phyloP scores from a whole-genome alignment of 768 basidiomycete genomes.

The Tulasnella sp. region DNA sequence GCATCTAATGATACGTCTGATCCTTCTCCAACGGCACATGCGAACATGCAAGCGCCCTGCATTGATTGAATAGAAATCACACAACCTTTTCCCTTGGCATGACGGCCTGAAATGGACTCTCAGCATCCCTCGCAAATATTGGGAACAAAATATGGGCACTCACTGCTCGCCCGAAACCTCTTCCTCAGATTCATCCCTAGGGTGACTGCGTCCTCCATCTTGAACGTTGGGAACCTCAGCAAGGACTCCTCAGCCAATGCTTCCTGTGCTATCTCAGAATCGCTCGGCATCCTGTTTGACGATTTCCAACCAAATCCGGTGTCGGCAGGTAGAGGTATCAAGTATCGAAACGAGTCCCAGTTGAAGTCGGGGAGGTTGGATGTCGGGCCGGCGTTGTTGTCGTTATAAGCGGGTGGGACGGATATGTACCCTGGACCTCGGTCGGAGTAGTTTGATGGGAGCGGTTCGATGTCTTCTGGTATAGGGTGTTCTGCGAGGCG shows the following conservation, averaged over 20 bases:
- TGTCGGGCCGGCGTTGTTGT: neutral
- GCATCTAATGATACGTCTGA: conserved; percentile 57
- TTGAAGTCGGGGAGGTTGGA: conserved; percentile 8
- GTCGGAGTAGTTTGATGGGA: neutral
- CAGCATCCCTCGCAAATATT: neutral
- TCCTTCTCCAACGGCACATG: conserved; percentile 70
- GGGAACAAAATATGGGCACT: conserved; percentile 29
- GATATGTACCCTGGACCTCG: neutral
- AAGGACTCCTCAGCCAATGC: conserved; percentile 57
- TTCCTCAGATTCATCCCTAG: conserved; percentile 48
- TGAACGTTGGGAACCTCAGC: conserved; percentile 65
- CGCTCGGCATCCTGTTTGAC: conserved; percentile 13
- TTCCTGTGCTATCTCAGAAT: conserved; percentile 25
- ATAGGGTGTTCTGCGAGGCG: too few relatives aligned
- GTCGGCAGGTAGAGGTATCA: conserved; percentile 7
- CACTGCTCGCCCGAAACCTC: conserved; percentile 57
- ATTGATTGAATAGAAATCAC: conserved; percentile 58
- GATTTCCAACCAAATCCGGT: neutral
- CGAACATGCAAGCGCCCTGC: conserved; percentile 66
- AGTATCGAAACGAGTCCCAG: neutral
- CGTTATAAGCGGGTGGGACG: neutral
- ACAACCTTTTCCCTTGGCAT: conserved; percentile 44
- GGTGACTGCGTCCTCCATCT: conserved; percentile 68
- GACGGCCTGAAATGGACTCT: neutral
- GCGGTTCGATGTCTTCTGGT: too few relatives aligned